Base-by-base conservation (phyloP, 805 yeast genomes). In the Blastobotrys parvus region DNA sequence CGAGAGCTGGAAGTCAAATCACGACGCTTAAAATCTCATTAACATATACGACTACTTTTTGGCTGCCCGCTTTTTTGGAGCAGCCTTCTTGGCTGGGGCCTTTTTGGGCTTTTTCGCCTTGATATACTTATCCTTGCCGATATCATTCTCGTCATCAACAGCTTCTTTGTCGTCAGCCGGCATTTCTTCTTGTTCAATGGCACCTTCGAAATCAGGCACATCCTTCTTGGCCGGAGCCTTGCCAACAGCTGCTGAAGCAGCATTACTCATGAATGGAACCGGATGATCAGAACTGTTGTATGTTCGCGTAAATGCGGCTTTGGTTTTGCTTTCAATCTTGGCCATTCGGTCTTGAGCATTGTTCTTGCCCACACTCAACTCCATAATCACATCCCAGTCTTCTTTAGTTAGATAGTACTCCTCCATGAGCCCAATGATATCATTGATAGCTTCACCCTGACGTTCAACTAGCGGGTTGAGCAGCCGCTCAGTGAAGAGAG, bases 301-400 rank as follows among this genome's bases (percentile, higher is more conserved):
- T 49, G 73, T 77, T 51, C 95, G 71, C 0, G 99, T 92, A 62
- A 92, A 87, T 5, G 85, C 83, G 4, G 90, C 68, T 60, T 92
- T 94, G 13, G 77, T 78, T n/a, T 79, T 71, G 1, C 95, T 74
- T 7, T 90, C 78, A 3, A 90, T 71, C 53, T 75, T 72, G 61
- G 85, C 85, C 15, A 75, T 69, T 29, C 61, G 56, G 13, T 61
- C 70, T 11, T 69, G 71, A 25, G 69, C 66, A 22, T 54, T 56
- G 25, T 60, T 60, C 23, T 54, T 56, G 25, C 60, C 60, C 10
- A 88, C 80, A 15, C 86, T 82, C 48, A 89, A 75, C 49, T 89
- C 97, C 74, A 87, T 70, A 8, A 92, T 66, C 18, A 72, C 73
- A 57, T 90, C 97, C 89, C 94, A 90, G 61, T 92, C 97, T 45